A percentile compares a stretch with the other conserved stretches of the same genome.
phyloP scores from a whole-genome alignment of 371 early-diverging fungal genomes.

The Syncephalastrum contaminatum region DNA sequence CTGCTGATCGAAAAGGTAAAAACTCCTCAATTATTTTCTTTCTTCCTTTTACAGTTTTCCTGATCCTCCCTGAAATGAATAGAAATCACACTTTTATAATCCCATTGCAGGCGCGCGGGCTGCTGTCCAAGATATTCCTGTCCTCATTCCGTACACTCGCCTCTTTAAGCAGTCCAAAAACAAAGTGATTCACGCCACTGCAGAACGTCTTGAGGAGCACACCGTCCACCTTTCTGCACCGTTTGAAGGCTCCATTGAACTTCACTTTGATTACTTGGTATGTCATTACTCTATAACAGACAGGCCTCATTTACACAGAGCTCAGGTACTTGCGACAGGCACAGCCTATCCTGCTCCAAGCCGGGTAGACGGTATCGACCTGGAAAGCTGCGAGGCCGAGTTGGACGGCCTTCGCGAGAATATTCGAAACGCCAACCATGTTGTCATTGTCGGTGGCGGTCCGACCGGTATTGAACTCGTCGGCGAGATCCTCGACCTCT shows the following conservation, averaged over 20 bases:
- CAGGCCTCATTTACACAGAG: too few species aligned
- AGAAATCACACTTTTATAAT: conserved; percentile 38
- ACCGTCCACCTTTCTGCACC: conserved; percentile 15
- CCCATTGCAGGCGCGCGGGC: conserved; percentile 27
- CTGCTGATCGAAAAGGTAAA: conserved; percentile 32
- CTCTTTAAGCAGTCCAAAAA: conserved; percentile 21
- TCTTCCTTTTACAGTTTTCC: too few species aligned
- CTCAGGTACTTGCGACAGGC: conserved; percentile 29
- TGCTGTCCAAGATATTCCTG: conserved; percentile 19
- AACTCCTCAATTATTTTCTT: too few species aligned
- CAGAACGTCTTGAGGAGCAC: conserved; percentile 15
- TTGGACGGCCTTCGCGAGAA: conserved; percentile 27
- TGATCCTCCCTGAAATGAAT: neutral
- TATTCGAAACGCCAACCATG: conserved; percentile 38
- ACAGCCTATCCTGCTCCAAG: conserved; percentile 23
- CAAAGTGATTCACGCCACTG: conserved; percentile 31
- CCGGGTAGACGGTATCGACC: conserved; percentile 7
- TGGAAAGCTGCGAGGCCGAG: conserved; percentile 24
- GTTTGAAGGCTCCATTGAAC: conserved; percentile 11
- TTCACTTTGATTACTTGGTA: conserved; percentile 24
- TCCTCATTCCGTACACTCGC: conserved; percentile 28
- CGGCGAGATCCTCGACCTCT: conserved; percentile 47
- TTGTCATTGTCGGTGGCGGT: conserved; percentile 61
- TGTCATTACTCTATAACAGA: too few species aligned
- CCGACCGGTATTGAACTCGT: conserved; percentile 57